These are phyloP conservation scores for Blakeslea trispora DNA, from an alignment of 371 early-diverging fungal genomes.

Conservation along the genomic window DNA sequence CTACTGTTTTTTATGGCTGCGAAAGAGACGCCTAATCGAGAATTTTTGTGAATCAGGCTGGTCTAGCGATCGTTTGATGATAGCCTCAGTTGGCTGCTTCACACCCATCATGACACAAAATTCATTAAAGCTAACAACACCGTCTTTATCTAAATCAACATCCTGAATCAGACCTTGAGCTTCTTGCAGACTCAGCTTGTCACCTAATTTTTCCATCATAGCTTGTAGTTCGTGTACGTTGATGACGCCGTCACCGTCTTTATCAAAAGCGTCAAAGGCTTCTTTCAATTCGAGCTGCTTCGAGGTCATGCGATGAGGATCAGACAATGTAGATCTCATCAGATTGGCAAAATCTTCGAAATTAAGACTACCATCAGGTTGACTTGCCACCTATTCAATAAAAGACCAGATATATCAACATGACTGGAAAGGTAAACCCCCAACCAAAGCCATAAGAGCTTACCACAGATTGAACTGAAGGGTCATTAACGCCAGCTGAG, in stretches of 20 bases:
- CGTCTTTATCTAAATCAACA: slow-evolving; percentile 43
- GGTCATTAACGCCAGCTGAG: slow-evolving; percentile 29
- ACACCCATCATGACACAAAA: slow-evolving; percentile 50
- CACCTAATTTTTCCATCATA: slow-evolving; percentile 54
- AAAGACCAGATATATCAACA: no score
- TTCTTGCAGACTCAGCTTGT: slow-evolving; percentile 36
- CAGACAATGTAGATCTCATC: slow-evolving; percentile 45
- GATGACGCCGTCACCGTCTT: slow-evolving; percentile 44
- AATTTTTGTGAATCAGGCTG: slow-evolving; percentile 29
- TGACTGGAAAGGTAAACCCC: no score
- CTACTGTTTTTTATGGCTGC: slow-evolving; percentile 18
- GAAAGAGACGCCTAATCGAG: slow-evolving; percentile 37
- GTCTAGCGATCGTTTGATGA: slow-evolving; percentile 12
- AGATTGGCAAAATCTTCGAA: slow-evolving; percentile 45
- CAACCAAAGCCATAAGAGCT: no score
- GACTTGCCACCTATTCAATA: not conserved
- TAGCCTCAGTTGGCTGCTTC: slow-evolving; percentile 11
- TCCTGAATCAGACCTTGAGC: slow-evolving; percentile 41
- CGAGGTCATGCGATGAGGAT: slow-evolving; percentile 30
- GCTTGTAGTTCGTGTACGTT: slow-evolving; percentile 36
- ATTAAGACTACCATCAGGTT: slow-evolving; percentile 25
- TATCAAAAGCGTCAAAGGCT: slow-evolving; percentile 51
- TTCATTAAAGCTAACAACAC: slow-evolving; percentile 46
- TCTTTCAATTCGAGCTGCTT: slow-evolving; percentile 45
- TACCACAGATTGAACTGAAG: slow-evolving; percentile 32